phyloP scores from a whole-genome alignment of 805 yeast species.

The Zygosaccharomyces siamensis region DNA sequence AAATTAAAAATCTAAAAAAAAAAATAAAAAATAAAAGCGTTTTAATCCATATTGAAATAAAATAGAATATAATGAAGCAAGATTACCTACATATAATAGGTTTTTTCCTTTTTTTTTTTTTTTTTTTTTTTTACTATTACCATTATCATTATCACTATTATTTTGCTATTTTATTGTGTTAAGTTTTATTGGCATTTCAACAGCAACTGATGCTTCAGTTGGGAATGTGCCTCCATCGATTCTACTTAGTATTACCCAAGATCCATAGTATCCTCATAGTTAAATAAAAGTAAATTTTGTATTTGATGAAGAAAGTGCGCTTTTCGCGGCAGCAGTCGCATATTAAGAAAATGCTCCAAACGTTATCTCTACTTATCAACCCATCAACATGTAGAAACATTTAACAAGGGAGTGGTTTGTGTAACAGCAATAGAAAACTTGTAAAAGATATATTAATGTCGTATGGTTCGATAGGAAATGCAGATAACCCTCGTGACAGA shows the following conservation, averaged over 20 bases:
- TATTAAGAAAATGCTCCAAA: background rate
- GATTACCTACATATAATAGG: conserved; percentile 1
- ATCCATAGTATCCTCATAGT: background rate
- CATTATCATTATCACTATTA: too few relatives aligned
- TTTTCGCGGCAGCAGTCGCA: background rate
- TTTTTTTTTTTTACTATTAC: background rate
- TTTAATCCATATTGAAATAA: background rate
- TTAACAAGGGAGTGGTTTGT: background rate
- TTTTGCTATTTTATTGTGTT: too few relatives aligned
- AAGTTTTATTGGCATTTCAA: too few relatives aligned
- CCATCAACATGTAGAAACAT: background rate
- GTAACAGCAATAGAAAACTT: background rate
- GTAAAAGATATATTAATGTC: conserved; percentile 5
- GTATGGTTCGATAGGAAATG: conserved; percentile 9
- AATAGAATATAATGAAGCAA: conserved; percentile 4
- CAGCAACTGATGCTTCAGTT: too few relatives aligned
- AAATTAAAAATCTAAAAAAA: background rate
- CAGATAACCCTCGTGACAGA: background rate
- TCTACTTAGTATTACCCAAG: background rate
- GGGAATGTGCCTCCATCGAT: background rate
- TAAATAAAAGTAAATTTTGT: background rate
- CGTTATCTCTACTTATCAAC: background rate
- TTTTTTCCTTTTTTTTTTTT: conserved; percentile 1
- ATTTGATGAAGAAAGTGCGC: background rate
- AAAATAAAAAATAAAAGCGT: background rate